Base-by-base conservation (phyloP, 2,329 filamentous ascomycete species). In the Aspergillus costaricaensis region DNA sequence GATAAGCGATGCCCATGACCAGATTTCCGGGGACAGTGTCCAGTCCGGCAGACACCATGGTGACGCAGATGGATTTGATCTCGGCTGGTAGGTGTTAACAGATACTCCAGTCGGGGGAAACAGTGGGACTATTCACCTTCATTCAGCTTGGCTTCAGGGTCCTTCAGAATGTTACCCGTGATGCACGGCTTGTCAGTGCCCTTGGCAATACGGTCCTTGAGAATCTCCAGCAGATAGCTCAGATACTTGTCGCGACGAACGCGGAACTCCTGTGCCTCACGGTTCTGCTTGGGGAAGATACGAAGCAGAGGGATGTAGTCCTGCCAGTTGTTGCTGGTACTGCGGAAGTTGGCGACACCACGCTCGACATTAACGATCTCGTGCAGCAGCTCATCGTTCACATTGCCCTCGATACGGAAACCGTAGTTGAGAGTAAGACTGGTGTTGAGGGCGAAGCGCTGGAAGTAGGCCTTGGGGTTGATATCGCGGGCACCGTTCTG, bases 241-340 rank as follows among this genome's bases (percentile, higher is more conserved):
- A 89, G 77, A 63, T 89, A 89, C 55, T 82, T 84, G 64, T 92
- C 90, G 55, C 91, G 82, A 19, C 91, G 82, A n/a, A 79, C 78
- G 39, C 90, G 84, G 75, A 88, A 91, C 62, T 87, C 85, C 7
- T 83, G 77, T 0, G 90, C 89, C 52, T 86, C 83, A 2, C 80
- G 80, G 68, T 86, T 91, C 64, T 83, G 83, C 32, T 81, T 85
- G 2, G 87, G 83, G 65, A 86, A 83, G 2, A 92, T 73, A 27
- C 91, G 83, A 62, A 95, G 72, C 5, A 93, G 69, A 0, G 91
- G 90, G n/a, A 95, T 85, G 66, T 94, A 94, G 69, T 95, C 91
- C 69, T 91, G 89, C 86, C 89, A 91, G 72, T 94, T 94, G 71
- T 92, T 91, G 68, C 88, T 91, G 0, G 90, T 94, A 25, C 86